Conservation (phyloP, 306 rosid species). For the Sesbania bispinosa region DNA sequence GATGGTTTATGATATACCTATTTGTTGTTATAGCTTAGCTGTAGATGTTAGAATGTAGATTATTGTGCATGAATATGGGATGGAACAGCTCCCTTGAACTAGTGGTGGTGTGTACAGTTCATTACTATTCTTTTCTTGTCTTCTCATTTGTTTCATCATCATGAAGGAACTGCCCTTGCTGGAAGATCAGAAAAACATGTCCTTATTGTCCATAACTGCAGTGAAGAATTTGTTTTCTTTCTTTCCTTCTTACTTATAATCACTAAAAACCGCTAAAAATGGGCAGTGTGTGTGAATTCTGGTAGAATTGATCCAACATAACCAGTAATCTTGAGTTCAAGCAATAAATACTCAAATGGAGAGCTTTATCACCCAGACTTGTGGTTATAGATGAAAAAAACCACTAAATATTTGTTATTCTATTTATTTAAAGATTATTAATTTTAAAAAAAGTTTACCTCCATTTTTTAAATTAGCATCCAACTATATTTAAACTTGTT, state of each 20-base stretch:
- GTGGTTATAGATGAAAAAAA: no score
- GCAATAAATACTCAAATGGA: no score
- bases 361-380: no score
- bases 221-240: background rate
- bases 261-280: no score
- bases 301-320: no score
- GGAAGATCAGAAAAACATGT: conserved; percentile 1
- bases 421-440: no score
- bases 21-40: conserved; percentile 33
- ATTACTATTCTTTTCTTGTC: conserved; percentile 15
- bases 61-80: conserved; percentile 37
- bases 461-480: no score
- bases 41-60: conserved; percentile 42
- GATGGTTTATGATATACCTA: conserved; percentile 21
- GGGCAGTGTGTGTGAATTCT: no score
- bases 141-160: conserved; percentile 22
- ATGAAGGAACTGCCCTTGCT: conserved; percentile 1
- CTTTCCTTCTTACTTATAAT: background rate
- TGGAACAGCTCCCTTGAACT: conserved; percentile 20
- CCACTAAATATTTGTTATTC: no score
- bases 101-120: conserved; percentile 44
- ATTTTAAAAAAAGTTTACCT: no score
- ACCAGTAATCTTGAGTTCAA: no score
- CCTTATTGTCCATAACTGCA: background rate
- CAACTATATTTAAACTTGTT: no score